Base-by-base conservation (phyloP, 192 early-diverging fungal genomes). In the Nowakowskiella sp. region DNA sequence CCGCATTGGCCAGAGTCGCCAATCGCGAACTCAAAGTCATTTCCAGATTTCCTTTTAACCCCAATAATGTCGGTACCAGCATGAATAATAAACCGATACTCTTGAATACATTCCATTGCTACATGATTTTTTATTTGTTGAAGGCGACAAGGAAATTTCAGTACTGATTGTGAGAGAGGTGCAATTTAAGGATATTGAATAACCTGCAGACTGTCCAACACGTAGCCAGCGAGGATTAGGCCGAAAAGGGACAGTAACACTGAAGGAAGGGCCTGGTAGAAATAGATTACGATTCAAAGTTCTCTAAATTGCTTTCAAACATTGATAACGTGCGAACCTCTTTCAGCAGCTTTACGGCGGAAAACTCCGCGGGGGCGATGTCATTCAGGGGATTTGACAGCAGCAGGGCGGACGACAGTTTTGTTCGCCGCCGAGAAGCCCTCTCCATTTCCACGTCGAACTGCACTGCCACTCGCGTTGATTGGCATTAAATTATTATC, bases 21-120 rank as follows among this genome's bases (percentile, higher is more conserved):
- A 94, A 68, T 5, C 91, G 77, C n/a, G 90, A 80, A 4, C 87
- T 86, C 48, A 94, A 73, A 44, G 88, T 94, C 73, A 92, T 85
- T 60, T 94, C 91, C 9, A 92, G 74, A 64, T 92, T 94, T 49
- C 91, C 89, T 53, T 94, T 94, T 16, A 94, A 64, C 56, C 91
- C 91, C 26, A 94, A 61, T 7, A 94, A 58, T 26, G 91, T 83
- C 2, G 91, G 80, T 0, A 92, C 85, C 51, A 94, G 78, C 49
- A 94, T 84, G 62, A 91, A 88, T 6, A 94, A 63, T 55, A 85
- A 83, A 1, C 85, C 73, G 13, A 88, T 66, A 5, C 67, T 47
- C 4, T 63, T 62, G 54, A 90, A 93, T 2, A 87, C 87, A 23
- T 57, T 57, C 76, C 80, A 83, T 9, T 46, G n/a, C n/a, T n/a